phyloP scores from a whole-genome alignment of 352 stramenopile species.

The Halophytophthora batemanensis region DNA sequence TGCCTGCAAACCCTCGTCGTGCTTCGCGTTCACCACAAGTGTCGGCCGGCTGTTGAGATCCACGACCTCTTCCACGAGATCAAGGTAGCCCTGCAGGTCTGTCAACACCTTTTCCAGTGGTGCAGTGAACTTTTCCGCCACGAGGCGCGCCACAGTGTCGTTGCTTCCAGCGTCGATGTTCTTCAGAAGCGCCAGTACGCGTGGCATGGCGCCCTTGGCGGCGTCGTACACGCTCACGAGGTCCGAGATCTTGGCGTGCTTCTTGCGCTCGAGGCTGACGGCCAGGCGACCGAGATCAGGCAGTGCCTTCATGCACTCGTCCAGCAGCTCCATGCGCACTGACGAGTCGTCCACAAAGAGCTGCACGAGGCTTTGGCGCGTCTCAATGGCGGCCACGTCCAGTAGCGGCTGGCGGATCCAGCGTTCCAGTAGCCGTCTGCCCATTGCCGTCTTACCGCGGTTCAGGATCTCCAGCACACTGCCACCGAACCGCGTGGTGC shows the following conservation, averaged over 20 bases:
- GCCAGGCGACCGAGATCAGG: conserved; percentile 76
- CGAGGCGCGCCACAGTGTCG: conserved; percentile 24
- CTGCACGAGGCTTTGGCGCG: conserved; percentile 90
- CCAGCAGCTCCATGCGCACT: conserved; percentile 83
- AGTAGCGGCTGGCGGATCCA: conserved; percentile 97
- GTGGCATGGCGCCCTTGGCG: conserved; percentile 62
- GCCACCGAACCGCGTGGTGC: conserved; percentile 45
- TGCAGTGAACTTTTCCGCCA: conserved; percentile 45
- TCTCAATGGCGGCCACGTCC: conserved; percentile 80
- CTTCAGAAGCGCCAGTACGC: conserved; percentile 53
- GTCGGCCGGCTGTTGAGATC: conserved; percentile 78
- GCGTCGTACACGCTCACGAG: conserved; percentile 85
- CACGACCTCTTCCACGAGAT: conserved; percentile 81
- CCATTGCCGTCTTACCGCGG: conserved; percentile 93
- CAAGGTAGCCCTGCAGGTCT: conserved; percentile 64
- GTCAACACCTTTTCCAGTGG: conserved; percentile 55
- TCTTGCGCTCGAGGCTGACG: conserved; percentile 65
- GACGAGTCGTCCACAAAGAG: conserved; percentile 90
- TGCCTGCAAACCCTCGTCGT: conserved; percentile 75
- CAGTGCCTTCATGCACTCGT: conserved; percentile 86
- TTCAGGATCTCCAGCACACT: conserved; percentile 95
- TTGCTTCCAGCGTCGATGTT: conserved; percentile 25
- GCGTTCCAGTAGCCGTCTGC: conserved; percentile 89
- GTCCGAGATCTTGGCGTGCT: conserved; percentile 70
- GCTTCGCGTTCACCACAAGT: conserved; percentile 79